Evolutionary conservation across 2,329 filamentous ascomycete genomes (phyloP), one percentile per base, ranked within the genome.

Genomic region (Hawksworthiomyces lignivorus): DNA sequence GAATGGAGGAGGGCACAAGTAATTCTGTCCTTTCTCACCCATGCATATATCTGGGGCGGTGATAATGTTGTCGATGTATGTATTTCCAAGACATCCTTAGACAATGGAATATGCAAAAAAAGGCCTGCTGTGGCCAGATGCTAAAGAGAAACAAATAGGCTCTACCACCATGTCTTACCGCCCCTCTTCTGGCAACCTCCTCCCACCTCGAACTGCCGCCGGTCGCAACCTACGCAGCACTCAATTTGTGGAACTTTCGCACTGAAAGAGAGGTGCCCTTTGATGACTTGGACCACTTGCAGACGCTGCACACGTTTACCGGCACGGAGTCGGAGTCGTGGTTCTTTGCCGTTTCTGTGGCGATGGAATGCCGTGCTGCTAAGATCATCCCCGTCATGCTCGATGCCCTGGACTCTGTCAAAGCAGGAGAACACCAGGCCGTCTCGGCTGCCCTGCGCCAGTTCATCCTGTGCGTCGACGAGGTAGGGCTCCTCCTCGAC

Each of bases 11-110:
- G 88, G 51, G 87, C 87, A 42, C 94, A 94, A 60, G 73, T 81
- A 3, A 70, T 94, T 7, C 68, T 96, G 31, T 78, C 75, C 0
- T 92, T 94, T 54, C 73, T 94, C 42, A 72, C 86, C 1, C 87
- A 97, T 61, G 82, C 78, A 9, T 94, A 95, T 61, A 80, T 96
- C 17, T 97, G 90, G 90, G 87, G 87, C 43, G 87, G 84, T 18
- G 76, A 85, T 32, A 72, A 68, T 42, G 84, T 88, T 2, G 70
- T 73, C 47, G 84, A 92, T 64, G 85, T 87, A 54, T 52, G 63
- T 19, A 12, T 32, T 9, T 11, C 5, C n/a, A n/a, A n/a, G n/a
- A n/a, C n/a, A n/a, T n/a, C n/a, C n/a, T n/a, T n/a, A n/a, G n/a
- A n/a, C n/a, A n/a, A n/a, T n/a, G n/a, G n/a, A n/a, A n/a, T n/a